Evolutionary conservation across 176 grass and related monocot genomes (phyloP).

Genomic region (Ampelocalamus luodianensis): DNA sequence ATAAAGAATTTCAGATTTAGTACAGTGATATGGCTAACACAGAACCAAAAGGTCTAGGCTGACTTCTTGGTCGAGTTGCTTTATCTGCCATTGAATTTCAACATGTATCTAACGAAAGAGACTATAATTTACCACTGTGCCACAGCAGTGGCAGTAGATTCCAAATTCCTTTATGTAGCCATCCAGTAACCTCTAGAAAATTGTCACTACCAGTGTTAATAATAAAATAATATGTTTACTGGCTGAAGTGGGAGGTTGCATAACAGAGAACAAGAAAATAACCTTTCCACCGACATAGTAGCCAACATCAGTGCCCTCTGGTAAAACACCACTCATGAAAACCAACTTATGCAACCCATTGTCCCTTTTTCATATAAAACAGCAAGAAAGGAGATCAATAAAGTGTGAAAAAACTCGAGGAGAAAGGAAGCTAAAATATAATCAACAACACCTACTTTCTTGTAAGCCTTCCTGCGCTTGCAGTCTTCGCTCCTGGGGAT

Average conservation of each 20-base stretch:
- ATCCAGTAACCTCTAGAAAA: conserved; percentile 79
- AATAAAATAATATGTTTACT: conserved; percentile 20
- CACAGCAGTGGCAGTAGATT: conserved; percentile 94
- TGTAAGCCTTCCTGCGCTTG: conserved; percentile 56
- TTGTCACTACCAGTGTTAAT: conserved; percentile 3
- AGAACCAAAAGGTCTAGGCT: conserved; percentile 4
- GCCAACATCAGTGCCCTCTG: conserved; percentile 74
- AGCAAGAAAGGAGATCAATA: conserved; percentile 31
- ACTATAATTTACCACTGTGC: conserved; percentile 69
- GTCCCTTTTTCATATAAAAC: conserved; percentile 50
- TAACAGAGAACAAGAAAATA: conserved; percentile 19
- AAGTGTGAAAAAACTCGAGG: background rate
- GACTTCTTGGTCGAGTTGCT: background rate
- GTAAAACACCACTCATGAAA: conserved; percentile 77
- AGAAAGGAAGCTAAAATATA: background rate
- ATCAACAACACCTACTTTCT: conserved; percentile 57
- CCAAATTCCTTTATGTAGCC: conserved; percentile 92
- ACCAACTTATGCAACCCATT: conserved; percentile 70
- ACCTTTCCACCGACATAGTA: conserved; percentile 90
- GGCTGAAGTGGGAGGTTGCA: conserved; percentile 15
- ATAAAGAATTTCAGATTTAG: conserved; percentile 36
- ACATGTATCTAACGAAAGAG: conserved; percentile 25
- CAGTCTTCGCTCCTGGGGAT: conserved; percentile 50
- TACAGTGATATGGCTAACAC: conserved; percentile 20
- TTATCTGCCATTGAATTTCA: conserved; percentile 22